Evolutionary conservation across 176 grass and related monocot species (phyloP), one percentile per base, ranked within the genome.

Genomic region (Musa beccarii): DNA sequence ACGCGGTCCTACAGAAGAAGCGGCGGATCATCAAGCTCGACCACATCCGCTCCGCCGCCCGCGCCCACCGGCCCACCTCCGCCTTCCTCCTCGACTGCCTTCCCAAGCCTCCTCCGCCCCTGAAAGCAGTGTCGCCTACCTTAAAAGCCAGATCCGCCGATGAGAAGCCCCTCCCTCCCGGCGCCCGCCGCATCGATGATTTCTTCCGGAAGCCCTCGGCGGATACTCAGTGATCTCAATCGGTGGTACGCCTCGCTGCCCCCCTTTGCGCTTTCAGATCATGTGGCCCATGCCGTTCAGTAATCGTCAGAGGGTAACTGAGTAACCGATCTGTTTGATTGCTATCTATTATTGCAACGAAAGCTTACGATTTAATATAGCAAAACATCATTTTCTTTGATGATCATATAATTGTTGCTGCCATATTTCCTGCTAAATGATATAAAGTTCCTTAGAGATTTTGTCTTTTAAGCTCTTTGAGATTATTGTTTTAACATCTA

Each of bases 1-100:
- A 79, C 15, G 86, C 84, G 1, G 84, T 79, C 0, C 9, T 83
- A 1, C 53, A 66, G 49, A 84, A 84, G 0, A 85, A 89, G 55
- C 59, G 84, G 1, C 90, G 84, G 13, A 25, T 75, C 49, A 71
- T 98, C 62, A 87, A 84, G 54, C 76, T 70, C 11, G 84, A 74
- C 3, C 86, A 98, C 56, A 72, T 98, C 72, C 73, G 86, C 69
- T 75, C 81, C 64, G 89, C 93, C 14, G 87, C 76, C 16, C 76
- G 76, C 62, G 79, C 85, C 23, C 89, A 96, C 78, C 84, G 78
- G 1, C 94, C 86, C 11, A 97, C 86, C 1, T 84, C 86, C 49
- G 90, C 90, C 57, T 91, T 93, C 80, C 89, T 96, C 55, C 87
- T 96, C 34, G 89, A 90, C 69, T 96, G 84, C 82, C 86, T 98